Evolutionary conservation across 2,329 filamentous ascomycete genomes (phyloP).

Genomic region (Aspergillus quadricinctus): DNA sequence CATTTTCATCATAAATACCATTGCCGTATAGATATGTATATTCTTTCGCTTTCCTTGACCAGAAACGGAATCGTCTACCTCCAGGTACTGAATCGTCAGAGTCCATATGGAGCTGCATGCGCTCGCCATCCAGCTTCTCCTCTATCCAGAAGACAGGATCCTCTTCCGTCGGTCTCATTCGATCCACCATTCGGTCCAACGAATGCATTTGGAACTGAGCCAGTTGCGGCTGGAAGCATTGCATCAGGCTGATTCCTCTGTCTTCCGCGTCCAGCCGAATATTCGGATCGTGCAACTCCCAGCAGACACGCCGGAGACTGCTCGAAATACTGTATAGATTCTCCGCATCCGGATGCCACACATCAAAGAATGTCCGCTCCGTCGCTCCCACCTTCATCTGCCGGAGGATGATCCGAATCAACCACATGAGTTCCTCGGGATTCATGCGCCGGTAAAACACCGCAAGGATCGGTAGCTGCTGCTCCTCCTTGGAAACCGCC

Average conservation of each 20-base stretch:
- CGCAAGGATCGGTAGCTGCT: conserved; percentile 75
- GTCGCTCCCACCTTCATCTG: conserved; percentile 73
- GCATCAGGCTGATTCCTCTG: conserved; percentile 74
- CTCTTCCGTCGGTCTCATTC: conserved; percentile 61
- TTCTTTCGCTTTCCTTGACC: conserved; percentile 93
- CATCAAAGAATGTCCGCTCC: conserved; percentile 79
- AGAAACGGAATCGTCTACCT: conserved; percentile 75
- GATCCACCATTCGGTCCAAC: conserved; percentile 73
- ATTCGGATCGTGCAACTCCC: conserved; percentile 76
- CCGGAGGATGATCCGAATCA: conserved; percentile 86
- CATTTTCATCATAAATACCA: conserved; percentile 67
- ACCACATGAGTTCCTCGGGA: conserved; percentile 86
- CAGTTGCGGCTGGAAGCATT: conserved; percentile 93
- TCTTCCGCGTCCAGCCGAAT: conserved; percentile 71
- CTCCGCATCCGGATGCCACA: conserved; percentile 77
- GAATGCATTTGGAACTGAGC: conserved; percentile 85
- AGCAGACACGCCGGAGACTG: conserved; percentile 84
- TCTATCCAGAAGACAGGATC: conserved; percentile 90
- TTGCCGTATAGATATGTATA: conserved; percentile 92
- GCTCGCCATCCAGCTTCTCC: conserved; percentile 93
- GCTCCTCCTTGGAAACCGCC: conserved; percentile 70
- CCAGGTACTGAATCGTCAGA: conserved; percentile 64
- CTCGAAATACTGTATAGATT: conserved; percentile 84
- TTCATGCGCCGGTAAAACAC: conserved; percentile 90
- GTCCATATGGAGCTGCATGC: conserved; percentile 93